These are phyloP conservation scores for Penicillium sp. DNA, from an alignment of 2,329 filamentous ascomycete species.

Conservation along the genomic window DNA sequence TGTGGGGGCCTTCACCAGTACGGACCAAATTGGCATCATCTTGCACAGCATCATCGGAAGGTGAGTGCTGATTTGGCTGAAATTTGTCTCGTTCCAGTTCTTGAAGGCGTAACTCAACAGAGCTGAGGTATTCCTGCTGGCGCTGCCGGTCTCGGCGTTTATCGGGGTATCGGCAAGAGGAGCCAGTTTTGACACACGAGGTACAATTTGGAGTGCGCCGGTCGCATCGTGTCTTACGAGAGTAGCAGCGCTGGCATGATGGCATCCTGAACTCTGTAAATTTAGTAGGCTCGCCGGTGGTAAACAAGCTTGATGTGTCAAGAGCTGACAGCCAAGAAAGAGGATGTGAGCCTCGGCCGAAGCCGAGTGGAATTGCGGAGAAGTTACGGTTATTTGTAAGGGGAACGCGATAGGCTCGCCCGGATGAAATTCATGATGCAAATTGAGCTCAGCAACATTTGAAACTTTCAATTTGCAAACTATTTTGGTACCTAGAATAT, in stretches of 20 bases:
- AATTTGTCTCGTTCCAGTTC: not conserved
- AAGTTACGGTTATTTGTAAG: not conserved
- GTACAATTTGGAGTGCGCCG: not conserved
- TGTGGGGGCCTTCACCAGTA: not conserved
- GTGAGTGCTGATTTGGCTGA: not conserved
- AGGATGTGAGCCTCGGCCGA: not conserved
- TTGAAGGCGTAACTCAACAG: not conserved
- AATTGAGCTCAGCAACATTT: too few species aligned
- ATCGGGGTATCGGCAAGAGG: not conserved
- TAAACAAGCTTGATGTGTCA: not conserved
- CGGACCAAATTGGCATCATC: not conserved
- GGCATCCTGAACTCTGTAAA: not conserved
- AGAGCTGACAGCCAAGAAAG: not conserved
- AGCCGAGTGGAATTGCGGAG: not conserved
- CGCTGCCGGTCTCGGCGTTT: not conserved
- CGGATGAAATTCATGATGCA: not conserved
- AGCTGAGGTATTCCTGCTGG: not conserved
- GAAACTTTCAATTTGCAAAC: not conserved
- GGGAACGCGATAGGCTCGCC: too few species aligned
- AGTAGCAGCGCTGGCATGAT: not conserved
- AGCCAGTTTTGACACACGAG: not conserved
- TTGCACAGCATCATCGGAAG: not conserved
- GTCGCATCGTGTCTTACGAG: not conserved
- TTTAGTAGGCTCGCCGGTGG: not conserved
- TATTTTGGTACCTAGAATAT: not conserved